Evolutionary conservation across 2,329 filamentous ascomycete genomes (phyloP), one percentile per base, ranked within the genome.

Genomic region (Fusarium penzigii): DNA sequence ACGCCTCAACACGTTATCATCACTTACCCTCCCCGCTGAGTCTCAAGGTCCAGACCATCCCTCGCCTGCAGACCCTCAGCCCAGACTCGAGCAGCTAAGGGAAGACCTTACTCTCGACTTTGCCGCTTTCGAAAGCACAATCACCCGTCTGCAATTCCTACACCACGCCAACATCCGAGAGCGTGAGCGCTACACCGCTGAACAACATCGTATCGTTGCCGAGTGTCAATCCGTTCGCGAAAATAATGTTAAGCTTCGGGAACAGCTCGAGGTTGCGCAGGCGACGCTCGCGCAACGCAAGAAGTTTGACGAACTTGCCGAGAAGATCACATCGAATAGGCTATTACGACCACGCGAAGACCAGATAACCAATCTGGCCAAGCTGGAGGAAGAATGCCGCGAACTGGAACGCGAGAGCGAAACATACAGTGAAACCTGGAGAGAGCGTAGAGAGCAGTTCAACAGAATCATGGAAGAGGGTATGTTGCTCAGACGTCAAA

Each of bases 41-140:
- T 57, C 63, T 29, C 69, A 76, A 49, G 74, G 77, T 46, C 73
- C 77, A 51, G 72, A 76, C 48, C 73, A 76, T n/a, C 71, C 72
- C 4, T 67, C 72, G 16, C 70, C 77, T 9, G 71, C 72, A 10
- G 66, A 71, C 29, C 73, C 80, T 53, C 75, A 79, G 77, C 59
- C 74, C 72, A 61, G 72, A 61, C 80, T 87, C 55, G 75, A 80
- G n/a, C 81, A 85, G 65, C 88, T 95, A 64, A 87, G 86, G 54
- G 88, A 95, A 68, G 92, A 96, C 69, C 81, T 95, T 40, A 85
- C 88, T 7, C 84, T 96, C 58, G 93, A 97, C 71, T 94, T 97
- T 65, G 88, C 89, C 13, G 86, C 90, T 16, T 92, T 97, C 62
- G 90, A 96, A 70, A 89, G 84, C 73, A 90, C 86, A 67, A 89